These are phyloP conservation scores for Perkinsela sp. DNA, from an alignment of 208 protist genomes.

Conservation along the genomic window DNA sequence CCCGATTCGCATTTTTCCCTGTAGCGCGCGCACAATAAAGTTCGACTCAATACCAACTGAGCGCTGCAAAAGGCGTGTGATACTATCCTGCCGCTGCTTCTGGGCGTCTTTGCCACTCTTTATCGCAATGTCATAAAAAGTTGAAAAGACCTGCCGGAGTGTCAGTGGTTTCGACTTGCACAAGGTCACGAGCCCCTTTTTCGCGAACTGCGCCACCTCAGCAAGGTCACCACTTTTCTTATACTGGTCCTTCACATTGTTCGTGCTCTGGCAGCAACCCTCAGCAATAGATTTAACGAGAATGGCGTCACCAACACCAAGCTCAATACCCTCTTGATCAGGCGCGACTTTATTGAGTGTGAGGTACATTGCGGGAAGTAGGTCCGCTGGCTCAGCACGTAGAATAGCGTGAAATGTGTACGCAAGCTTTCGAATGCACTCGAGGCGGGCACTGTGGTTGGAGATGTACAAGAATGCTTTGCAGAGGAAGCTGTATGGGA, in stretches of 20 bases:
- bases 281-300: constrained; percentile 77
- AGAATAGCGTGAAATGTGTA: constrained; percentile 58
- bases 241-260: constrained; percentile 46
- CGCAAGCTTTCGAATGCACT: constrained; percentile 49
- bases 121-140: constrained; percentile 61
- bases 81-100: constrained; percentile 63
- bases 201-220: constrained; percentile 61
- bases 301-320: constrained; percentile 85
- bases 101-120: constrained; percentile 56
- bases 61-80: constrained; percentile 68
- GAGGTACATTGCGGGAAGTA: constrained; percentile 69
- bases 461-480: constrained; percentile 10
- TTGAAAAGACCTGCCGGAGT: constrained; percentile 51
- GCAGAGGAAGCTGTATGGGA: constrained; percentile 9
- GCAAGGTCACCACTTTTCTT: constrained; percentile 76
- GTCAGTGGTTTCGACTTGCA: constrained; percentile 65
- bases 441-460: constrained; percentile 15
- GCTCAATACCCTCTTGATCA: constrained; percentile 77
- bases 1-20: constrained; percentile 89
- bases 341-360: constrained; percentile 82
- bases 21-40: constrained; percentile 77
- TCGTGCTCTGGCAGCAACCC: constrained; percentile 65
- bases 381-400: constrained; percentile 32
- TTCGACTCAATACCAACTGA: constrained; percentile 64
- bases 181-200: constrained; percentile 52